These are phyloP conservation scores for Gnetum montanum DNA, from an alignment of 75 land plant species.

Conservation along the genomic window DNA sequence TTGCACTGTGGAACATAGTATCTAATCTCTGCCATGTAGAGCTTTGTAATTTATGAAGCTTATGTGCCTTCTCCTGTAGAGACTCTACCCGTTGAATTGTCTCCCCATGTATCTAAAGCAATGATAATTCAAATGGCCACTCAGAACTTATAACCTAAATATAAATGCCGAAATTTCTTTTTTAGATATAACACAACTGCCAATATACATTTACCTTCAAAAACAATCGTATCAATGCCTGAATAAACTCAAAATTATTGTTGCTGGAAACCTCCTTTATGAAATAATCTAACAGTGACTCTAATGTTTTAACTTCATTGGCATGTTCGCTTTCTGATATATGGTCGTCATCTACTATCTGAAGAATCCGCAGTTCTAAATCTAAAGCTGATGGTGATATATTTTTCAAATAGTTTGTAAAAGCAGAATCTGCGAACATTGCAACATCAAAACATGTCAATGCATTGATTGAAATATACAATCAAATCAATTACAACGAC, in stretches of 20 bases:
- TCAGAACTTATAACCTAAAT: background rate
- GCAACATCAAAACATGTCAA: too few species aligned
- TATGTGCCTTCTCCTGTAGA: constrained; percentile 61
- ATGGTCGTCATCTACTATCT: constrained; percentile 67
- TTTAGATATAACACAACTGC: background rate
- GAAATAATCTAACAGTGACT: constrained; percentile 71
- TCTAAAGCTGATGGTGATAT: constrained; percentile 79
- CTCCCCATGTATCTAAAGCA: constrained; percentile 82
- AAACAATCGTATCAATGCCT: constrained; percentile 68
- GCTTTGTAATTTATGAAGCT: constrained; percentile 48
- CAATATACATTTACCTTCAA: constrained; percentile 48
- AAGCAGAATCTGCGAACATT: constrained; percentile 48
- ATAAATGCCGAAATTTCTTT: background rate
- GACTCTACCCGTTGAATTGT: constrained; percentile 36
- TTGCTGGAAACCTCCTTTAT: constrained; percentile 44
- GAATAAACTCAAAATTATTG: constrained; percentile 85
- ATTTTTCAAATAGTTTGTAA: constrained; percentile 62
- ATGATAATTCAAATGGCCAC: constrained; percentile 1
- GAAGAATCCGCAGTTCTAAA: constrained; percentile 77
- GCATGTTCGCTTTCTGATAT: constrained; percentile 16
- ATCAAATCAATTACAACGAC: too few species aligned
- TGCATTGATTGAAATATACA: too few species aligned
- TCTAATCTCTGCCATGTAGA: constrained; percentile 75
- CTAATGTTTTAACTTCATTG: constrained; percentile 50
- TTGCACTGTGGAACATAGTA: constrained; percentile 55